Conservation (phyloP, 805 yeast genomes). For the Saccharomycopsis sp. region DNA sequence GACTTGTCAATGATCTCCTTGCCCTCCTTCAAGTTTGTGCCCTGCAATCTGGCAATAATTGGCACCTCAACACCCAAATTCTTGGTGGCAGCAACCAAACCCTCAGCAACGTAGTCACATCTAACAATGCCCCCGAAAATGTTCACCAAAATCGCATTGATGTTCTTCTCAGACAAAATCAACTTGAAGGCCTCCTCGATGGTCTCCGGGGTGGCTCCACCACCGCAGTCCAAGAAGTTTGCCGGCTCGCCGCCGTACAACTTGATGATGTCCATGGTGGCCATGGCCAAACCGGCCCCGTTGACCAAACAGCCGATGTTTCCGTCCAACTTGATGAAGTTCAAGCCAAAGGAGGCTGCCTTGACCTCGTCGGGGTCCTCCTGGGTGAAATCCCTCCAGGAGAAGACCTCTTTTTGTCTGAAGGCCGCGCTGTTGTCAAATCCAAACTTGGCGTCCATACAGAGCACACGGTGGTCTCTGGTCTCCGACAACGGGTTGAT, state of each 20-base stretch:
- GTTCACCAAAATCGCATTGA: slow-evolving; percentile 94
- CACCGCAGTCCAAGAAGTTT: slow-evolving; percentile 99
- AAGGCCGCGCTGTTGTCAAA: slow-evolving; percentile 95
- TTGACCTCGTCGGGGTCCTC: slow-evolving; percentile 96
- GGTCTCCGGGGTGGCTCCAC: slow-evolving; percentile 98
- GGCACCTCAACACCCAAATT: slow-evolving; percentile 87
- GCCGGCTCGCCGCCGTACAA: slow-evolving; percentile 98
- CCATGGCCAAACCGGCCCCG: slow-evolving; percentile 99
- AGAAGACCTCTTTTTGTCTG: slow-evolving; percentile 91
- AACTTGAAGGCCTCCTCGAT: slow-evolving; percentile 94
- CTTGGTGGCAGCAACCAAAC: slow-evolving; percentile 91
- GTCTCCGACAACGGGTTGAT: slow-evolving; percentile 97
- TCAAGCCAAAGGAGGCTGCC: slow-evolving; percentile 84
- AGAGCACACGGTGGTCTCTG: slow-evolving; percentile 79
- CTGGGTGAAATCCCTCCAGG: slow-evolving; percentile 96
- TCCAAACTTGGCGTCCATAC: slow-evolving; percentile 99
- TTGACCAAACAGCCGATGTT: slow-evolving; percentile 97
- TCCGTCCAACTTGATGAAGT: slow-evolving; percentile 97
- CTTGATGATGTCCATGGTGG: slow-evolving; percentile 98
- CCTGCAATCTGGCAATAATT: slow-evolving; percentile 96
- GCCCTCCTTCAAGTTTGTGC: slow-evolving; percentile 90
- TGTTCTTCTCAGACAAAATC: slow-evolving; percentile 82
- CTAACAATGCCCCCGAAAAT: slow-evolving; percentile 99
- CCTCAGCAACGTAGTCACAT: slow-evolving; percentile 98
- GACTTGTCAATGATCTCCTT: slow-evolving; percentile 78